Evolutionary conservation across 495 filamentous ascomycete species (phyloP).

Genomic region (Annulohypoxylon bovei): DNA sequence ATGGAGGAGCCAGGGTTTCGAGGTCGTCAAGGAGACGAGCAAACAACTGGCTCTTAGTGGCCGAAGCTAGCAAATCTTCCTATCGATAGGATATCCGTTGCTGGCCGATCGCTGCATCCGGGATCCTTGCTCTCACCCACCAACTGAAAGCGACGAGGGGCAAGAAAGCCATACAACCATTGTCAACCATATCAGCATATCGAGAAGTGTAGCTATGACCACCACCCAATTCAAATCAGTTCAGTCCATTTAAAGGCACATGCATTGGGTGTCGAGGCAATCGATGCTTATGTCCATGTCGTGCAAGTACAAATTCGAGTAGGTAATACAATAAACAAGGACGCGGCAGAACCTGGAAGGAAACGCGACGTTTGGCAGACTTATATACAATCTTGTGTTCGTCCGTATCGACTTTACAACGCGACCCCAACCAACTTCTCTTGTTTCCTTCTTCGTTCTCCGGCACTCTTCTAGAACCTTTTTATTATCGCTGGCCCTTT

Average conservation of each 20-base stretch:
- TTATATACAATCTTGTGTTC: slow-evolving; percentile 19
- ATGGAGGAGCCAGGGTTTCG: slow-evolving; percentile 20
- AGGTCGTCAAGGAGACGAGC: slow-evolving; percentile 28
- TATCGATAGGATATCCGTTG: slow-evolving; percentile 36
- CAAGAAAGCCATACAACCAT: too few relatives aligned
- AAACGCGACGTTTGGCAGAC: slow-evolving; percentile 16
- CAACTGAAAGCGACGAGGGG: slow-evolving; percentile 1
- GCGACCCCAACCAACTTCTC: slow-evolving; percentile 6
- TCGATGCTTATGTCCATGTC: slow-evolving; percentile 17
- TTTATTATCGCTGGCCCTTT: slow-evolving; percentile 1
- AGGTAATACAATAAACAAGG: slow-evolving; percentile 41
- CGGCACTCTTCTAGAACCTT: slow-evolving; percentile 19
- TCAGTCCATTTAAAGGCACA: slow-evolving; percentile 19
- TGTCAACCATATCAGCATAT: background rate
- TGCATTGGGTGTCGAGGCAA: slow-evolving; percentile 29
- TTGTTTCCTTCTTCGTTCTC: slow-evolving; percentile 1
- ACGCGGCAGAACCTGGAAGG: slow-evolving; percentile 18
- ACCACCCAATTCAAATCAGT: slow-evolving; percentile 13
- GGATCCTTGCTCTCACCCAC: slow-evolving; percentile 12
- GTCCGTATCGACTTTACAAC: slow-evolving; percentile 10
- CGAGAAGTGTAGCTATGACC: slow-evolving; percentile 9
- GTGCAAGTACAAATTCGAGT: slow-evolving; percentile 29
- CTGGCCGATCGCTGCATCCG: slow-evolving; percentile 28
- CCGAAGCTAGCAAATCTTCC: slow-evolving; percentile 26
- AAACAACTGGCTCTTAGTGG: slow-evolving; percentile 27